phyloP scores from a whole-genome alignment of 257 asterid species.

The Penstemon newberryi region DNA sequence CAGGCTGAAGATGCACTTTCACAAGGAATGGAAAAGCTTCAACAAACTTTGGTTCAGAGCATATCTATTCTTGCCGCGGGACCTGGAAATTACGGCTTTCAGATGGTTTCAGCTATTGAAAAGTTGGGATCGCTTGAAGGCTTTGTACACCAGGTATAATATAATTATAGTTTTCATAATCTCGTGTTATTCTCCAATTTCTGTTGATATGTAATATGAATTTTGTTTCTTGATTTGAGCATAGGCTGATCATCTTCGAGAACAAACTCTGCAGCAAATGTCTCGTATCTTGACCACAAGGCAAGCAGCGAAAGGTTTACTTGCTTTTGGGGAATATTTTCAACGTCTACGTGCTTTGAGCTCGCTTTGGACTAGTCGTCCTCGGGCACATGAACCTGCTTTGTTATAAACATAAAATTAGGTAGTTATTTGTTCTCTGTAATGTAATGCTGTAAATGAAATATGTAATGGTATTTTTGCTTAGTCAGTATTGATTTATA shows the following conservation, averaged over 20 bases:
- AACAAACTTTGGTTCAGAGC: slow-evolving; percentile 75
- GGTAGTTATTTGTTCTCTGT: slow-evolving; percentile 19
- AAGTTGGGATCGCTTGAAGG: slow-evolving; percentile 68
- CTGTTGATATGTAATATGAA: background rate
- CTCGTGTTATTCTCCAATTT: too few relatives aligned
- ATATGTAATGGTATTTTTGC: slow-evolving; percentile 34
- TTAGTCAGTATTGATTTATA: slow-evolving; percentile 21
- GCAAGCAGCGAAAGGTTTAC: slow-evolving; percentile 80
- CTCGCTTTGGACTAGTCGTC: slow-evolving; percentile 78
- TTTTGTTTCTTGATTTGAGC: background rate
- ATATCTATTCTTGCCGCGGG: slow-evolving; percentile 49
- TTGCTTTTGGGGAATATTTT: slow-evolving; percentile 83
- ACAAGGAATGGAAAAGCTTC: slow-evolving; percentile 91
- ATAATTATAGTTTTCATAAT: too few relatives aligned
- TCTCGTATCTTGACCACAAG: slow-evolving; percentile 65
- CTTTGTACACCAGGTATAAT: slow-evolving; percentile 69
- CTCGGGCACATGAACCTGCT: slow-evolving; percentile 39
- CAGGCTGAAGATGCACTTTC: slow-evolving; percentile 97
- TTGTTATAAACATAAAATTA: slow-evolving; percentile 16
- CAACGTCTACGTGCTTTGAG: slow-evolving; percentile 82
- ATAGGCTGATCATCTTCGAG: slow-evolving; percentile 93
- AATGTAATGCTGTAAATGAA: slow-evolving; percentile 26
- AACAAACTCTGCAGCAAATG: slow-evolving; percentile 85
- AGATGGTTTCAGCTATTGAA: slow-evolving; percentile 61
- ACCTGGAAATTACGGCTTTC: slow-evolving; percentile 52